These are phyloP conservation scores for Leccinum angustisporum DNA, from an alignment of 1,284 basidiomycete genomes.

Conservation along the genomic window DNA sequence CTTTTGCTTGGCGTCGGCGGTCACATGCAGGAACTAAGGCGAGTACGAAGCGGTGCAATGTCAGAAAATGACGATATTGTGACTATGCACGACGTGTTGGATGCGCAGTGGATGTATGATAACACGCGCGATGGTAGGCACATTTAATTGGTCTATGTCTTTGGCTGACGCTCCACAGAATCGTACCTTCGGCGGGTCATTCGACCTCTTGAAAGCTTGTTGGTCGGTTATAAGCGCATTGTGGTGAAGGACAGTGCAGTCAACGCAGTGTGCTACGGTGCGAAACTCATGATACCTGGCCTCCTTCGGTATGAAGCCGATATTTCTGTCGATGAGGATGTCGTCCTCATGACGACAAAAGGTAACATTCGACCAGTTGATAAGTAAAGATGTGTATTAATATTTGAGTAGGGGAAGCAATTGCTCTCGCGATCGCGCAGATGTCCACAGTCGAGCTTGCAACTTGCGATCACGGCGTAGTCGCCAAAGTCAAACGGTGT, in stretches of 20 bases:
- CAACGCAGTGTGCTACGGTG: constrained; percentile 99
- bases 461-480: constrained; percentile 98
- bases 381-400: constrained; percentile 9
- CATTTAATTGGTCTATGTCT: background rate
- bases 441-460: constrained; percentile 99
- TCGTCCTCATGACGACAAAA: constrained; percentile 99
- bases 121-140: constrained; percentile 92
- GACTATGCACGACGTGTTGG: constrained; percentile 99
- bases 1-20: constrained; percentile 95
- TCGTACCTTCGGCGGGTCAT: constrained; percentile 96
- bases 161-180: constrained; percentile 51
- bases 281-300: constrained; percentile 99
- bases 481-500: constrained; percentile 98
- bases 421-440: constrained; percentile 95
- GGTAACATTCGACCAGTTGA: constrained; percentile 42
- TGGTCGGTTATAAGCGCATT: constrained; percentile 97
- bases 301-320: constrained; percentile 95
- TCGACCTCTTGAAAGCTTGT: constrained; percentile 90
- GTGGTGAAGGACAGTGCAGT: constrained; percentile 99
- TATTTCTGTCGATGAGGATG: constrained; percentile 95
- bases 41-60: constrained; percentile 95
- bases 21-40: constrained; percentile 98
- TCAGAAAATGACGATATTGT: constrained; percentile 98
- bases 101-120: constrained; percentile 99
- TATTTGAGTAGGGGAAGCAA: constrained; percentile 75